These are phyloP conservation scores for Eurotiales sp. DNA, from an alignment of 2,329 filamentous ascomycete species.

Conservation along the genomic window DNA sequence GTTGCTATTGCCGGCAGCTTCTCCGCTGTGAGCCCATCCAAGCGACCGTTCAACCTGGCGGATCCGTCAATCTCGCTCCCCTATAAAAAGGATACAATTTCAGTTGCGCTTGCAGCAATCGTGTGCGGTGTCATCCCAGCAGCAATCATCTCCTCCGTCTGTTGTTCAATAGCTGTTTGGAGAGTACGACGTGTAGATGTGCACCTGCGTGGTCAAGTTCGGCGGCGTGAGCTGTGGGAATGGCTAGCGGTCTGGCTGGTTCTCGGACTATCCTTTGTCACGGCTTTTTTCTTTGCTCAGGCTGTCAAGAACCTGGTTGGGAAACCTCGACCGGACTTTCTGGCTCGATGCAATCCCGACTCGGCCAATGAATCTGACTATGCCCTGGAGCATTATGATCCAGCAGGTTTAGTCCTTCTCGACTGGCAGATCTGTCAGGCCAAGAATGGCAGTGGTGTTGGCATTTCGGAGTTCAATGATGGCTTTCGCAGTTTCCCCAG, in stretches of 20 bases:
- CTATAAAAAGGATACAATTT: conserved; percentile 63
- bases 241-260: conserved; percentile 82
- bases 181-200: conserved; percentile 62
- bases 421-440: conserved; percentile 71
- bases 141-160: conserved; percentile 64
- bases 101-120: conserved; percentile 60
- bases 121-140: conserved; percentile 62
- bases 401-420: conserved; percentile 64
- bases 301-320: conserved; percentile 74
- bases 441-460: conserved; percentile 41
- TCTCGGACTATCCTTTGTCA: conserved; percentile 66
- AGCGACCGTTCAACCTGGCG: neutral
- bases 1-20: conserved; percentile 1
- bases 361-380: conserved; percentile 57
- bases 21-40: neutral
- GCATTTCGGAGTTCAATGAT: conserved; percentile 52
- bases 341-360: conserved; percentile 75
- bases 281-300: conserved; percentile 75
- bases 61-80: conserved; percentile 1
- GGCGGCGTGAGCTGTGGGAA: conserved; percentile 85
- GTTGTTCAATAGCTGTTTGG: conserved; percentile 67
- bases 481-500: conserved; percentile 82
- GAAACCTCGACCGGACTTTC: conserved; percentile 61
- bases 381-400: conserved; percentile 54
- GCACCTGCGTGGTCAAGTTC: conserved; percentile 58